phyloP scores from a whole-genome alignment of 805 yeast species.

The Saturnispora serradocipensis region DNA sequence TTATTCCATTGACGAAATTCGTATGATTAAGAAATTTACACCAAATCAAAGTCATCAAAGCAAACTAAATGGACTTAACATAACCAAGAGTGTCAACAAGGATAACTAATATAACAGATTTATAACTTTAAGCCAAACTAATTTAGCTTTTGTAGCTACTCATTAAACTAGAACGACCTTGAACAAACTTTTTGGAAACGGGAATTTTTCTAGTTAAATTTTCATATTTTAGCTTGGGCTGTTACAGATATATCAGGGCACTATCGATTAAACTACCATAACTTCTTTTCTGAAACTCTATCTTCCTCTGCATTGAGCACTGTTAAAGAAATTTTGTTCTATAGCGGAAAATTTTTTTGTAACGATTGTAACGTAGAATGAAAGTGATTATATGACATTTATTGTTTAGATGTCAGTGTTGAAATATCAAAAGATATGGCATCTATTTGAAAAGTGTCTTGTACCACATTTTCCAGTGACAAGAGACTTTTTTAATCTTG shows the following conservation, averaged over 20 bases:
- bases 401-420: neutral
- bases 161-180: neutral
- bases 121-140: neutral
- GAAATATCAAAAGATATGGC: neutral
- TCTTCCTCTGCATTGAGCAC: neutral
- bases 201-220: neutral
- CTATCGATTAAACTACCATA: too few relatives aligned
- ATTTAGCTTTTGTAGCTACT: neutral
- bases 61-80: conserved; percentile 59
- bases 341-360: neutral
- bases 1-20: conserved; percentile 80
- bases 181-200: neutral
- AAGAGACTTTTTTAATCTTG: conserved; percentile 9
- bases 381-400: neutral
- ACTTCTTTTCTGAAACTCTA: neutral
- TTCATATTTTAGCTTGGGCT: neutral
- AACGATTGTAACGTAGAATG: neutral
- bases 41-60: conserved; percentile 56
- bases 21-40: conserved; percentile 65
- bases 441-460: neutral
- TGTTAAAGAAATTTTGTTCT: neutral
- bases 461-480: conserved; percentile 3
- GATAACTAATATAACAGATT: conserved; percentile 16
- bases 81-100: conserved; percentile 52
- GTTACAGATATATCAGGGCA: too few relatives aligned